Evolutionary conservation across 257 asterid species (phyloP), one percentile per base, ranked within the genome.

Genomic region (Solanum stenotomum): DNA sequence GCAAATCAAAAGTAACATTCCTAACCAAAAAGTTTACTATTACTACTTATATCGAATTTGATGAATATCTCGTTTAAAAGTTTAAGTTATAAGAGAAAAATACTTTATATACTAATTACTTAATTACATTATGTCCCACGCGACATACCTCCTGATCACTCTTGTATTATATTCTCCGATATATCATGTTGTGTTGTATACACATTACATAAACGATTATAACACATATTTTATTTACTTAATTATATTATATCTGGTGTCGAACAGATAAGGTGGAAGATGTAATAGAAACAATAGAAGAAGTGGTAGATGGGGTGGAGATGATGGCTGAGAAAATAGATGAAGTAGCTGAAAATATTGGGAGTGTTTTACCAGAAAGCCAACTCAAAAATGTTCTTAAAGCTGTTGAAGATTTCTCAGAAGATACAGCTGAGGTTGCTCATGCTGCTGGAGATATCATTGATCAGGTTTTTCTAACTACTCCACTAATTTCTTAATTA

Each of bases 281-380:
- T 1, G 89, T 91, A 11, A 92, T 95, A 5, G 92, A 95, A 29
- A 89, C 88, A 8, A 93, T 94, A 22, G 98, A 94, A 87, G 29
- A 94, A 18, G 81, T 94, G 6, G 93, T 87, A 71, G 98, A 94
- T 83, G 92, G 87, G 33, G 95, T 93, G 59, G 98, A 95, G 72
- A 90, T 91, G 83, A 95, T 94, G 90, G 97, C 97, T 12, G 93
- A 33, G 76, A 85, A 70, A 61, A 94, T 95, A 18, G 96, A 95
- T 85, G 92, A 92, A 35, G 89, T 92, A 5, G 92, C 94, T 1
- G 98, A 95, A 49, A 88, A 90, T 46, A 79, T 94, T 16, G 89
- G 61, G 79, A 90, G 91, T 12, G 94, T 92, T 87, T 92, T 95
- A 14, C 98, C 98, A 0, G 89, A 91, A 20, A 97, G 98, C 2